A percentile compares a stretch with the other conserved stretches of the same genome.
Evolutionary conservation across 176 grass and related monocot species (phyloP).

Genomic region (Chloris gayana): DNA sequence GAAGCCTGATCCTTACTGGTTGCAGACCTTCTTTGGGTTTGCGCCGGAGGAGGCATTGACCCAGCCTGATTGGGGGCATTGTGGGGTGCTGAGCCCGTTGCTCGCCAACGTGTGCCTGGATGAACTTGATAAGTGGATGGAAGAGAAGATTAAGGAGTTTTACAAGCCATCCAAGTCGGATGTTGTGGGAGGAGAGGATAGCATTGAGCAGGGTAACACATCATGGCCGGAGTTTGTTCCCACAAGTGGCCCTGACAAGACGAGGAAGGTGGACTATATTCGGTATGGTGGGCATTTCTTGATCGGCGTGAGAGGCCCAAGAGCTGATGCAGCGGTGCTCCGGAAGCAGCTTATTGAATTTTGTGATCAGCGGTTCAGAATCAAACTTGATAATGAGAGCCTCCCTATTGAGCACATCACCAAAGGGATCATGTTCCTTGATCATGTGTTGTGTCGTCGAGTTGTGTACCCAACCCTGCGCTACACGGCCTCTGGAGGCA

Average conservation of each 20-base stretch:
- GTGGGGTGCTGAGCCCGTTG: constrained; percentile 75
- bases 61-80: constrained; percentile 88
- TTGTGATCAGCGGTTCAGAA: constrained; percentile 74
- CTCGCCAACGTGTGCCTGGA: constrained; percentile 85
- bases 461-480: constrained; percentile 95
- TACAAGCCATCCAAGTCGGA: constrained; percentile 86
- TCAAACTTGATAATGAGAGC: constrained; percentile 92
- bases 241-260: constrained; percentile 93
- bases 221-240: constrained; percentile 98
- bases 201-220: constrained; percentile 74
- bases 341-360: constrained; percentile 91
- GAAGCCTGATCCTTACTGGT: constrained; percentile 92
- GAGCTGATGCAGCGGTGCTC: constrained; percentile 80
- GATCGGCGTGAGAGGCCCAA: constrained; percentile 79
- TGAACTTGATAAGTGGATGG: constrained; percentile 93
- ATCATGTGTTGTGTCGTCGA: constrained; percentile 89
- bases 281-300: constrained; percentile 90
- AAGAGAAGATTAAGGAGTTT: constrained; percentile 83
- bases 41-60: constrained; percentile 79
- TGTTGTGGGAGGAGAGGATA: constrained; percentile 59
- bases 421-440: constrained; percentile 98
- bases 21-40: constrained; percentile 94
- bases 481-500: constrained; percentile 87
- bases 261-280: constrained; percentile 89
- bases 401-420: constrained; percentile 95